These are phyloP conservation scores for Xanthoconium stramineum DNA, from an alignment of 768 basidiomycete genomes.

Conservation along the genomic window DNA sequence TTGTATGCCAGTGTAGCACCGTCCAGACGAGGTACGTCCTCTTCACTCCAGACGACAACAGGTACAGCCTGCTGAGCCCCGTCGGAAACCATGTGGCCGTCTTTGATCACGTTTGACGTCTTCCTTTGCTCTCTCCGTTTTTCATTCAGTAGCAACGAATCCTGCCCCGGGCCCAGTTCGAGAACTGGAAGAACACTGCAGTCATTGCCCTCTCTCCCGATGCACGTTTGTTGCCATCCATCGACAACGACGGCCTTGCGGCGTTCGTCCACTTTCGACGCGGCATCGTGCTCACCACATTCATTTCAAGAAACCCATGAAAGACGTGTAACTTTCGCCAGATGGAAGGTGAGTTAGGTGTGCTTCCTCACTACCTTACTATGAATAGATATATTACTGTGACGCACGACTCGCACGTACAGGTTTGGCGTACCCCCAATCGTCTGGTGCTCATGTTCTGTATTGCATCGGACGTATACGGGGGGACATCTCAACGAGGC, in stretches of 20 bases:
- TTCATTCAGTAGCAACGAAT: constrained; percentile 74
- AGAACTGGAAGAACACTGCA: constrained; percentile 93
- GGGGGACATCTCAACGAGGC: constrained; percentile 96
- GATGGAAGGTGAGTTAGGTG: constrained; percentile 62
- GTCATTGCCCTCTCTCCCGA: constrained; percentile 89
- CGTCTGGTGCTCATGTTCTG: constrained; percentile 93
- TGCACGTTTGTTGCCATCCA: constrained; percentile 78
- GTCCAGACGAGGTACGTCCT: constrained; percentile 87
- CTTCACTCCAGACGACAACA: constrained; percentile 93
- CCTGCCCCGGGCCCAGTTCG: constrained; percentile 80
- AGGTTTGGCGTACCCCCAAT: constrained; percentile 96
- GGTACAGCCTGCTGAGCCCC: constrained; percentile 85
- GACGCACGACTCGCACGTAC: constrained; percentile 85
- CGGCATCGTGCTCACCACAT: constrained; percentile 86
- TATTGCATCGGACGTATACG: constrained; percentile 89
- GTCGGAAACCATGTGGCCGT: constrained; percentile 96
- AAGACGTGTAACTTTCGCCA: constrained; percentile 85
- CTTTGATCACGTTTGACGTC: constrained; percentile 74
- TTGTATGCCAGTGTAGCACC: constrained; percentile 64
- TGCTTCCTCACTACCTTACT: not conserved
- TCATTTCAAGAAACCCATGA: constrained; percentile 87
- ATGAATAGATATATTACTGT: constrained; percentile 80
- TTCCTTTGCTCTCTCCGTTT: not conserved
- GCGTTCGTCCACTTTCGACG: constrained; percentile 86
- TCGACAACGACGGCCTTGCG: constrained; percentile 97